phyloP scores from a whole-genome alignment of 2,329 filamentous ascomycete species.

The Ceratocystis smalleyi region DNA sequence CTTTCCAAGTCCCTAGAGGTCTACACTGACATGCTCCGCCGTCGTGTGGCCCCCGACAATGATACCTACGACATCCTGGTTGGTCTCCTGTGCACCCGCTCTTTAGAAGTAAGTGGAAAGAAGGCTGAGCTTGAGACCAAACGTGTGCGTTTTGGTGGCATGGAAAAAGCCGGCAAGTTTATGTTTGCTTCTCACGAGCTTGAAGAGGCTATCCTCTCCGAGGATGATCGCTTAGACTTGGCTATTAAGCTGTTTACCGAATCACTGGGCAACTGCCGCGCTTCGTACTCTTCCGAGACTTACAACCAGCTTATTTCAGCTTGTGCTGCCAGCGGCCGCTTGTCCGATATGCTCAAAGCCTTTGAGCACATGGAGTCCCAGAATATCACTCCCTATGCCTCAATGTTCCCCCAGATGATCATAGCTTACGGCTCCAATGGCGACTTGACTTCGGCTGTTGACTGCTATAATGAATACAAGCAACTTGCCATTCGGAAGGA shows the following conservation, averaged over 20 bases:
- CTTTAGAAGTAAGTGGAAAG: slow-evolving; percentile 58
- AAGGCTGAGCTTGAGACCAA: slow-evolving; percentile 66
- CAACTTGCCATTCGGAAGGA: slow-evolving; percentile 74
- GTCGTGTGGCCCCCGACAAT: slow-evolving; percentile 64
- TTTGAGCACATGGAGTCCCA: slow-evolving; percentile 82
- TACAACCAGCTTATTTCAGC: slow-evolving; percentile 77
- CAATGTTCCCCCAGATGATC: slow-evolving; percentile 86
- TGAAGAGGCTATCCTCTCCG: slow-evolving; percentile 69
- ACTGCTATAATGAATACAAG: slow-evolving; percentile 92
- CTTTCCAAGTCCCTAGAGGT: slow-evolving; percentile 87
- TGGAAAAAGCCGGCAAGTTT: slow-evolving; percentile 70
- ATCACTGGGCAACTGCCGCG: slow-evolving; percentile 48
- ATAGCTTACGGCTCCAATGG: slow-evolving; percentile 72
- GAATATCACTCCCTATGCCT: slow-evolving; percentile 57
- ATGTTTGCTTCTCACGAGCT: slow-evolving; percentile 79
- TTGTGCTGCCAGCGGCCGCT: slow-evolving; percentile 64
- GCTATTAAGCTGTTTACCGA: slow-evolving; percentile 75
- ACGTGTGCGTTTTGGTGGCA: slow-evolving; percentile 67
- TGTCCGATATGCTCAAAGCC: slow-evolving; percentile 78
- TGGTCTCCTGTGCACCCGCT: slow-evolving; percentile 62
- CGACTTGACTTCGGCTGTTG: slow-evolving; percentile 74
- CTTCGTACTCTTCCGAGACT: slow-evolving; percentile 60
- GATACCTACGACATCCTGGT: slow-evolving; percentile 82
- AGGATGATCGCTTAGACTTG: slow-evolving; percentile 74
- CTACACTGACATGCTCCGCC: slow-evolving; percentile 88